phyloP scores from a whole-genome alignment of 108 stramenopile genomes.

The Conticribra guillardii region DNA sequence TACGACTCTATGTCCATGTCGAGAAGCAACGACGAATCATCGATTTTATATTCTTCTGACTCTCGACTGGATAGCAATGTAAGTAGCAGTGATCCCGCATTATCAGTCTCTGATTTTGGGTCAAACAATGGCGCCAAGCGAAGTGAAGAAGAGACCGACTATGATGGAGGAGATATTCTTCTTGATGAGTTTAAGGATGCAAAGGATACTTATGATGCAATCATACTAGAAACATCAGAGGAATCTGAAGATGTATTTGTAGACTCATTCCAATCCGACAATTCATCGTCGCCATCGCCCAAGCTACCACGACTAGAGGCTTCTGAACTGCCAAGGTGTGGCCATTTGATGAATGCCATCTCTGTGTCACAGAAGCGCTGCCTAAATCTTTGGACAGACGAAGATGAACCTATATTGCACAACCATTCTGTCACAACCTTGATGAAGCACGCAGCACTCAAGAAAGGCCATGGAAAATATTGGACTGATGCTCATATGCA shows the following conservation, averaged over 20 bases:
- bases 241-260: constrained; percentile 9
- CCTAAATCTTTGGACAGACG: constrained; percentile 58
- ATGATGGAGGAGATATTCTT: background rate
- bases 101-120: constrained; percentile 2
- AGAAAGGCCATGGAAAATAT: constrained; percentile 26
- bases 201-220: constrained; percentile 17
- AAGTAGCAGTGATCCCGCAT: too few relatives aligned
- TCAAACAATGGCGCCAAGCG: background rate
- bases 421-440: constrained; percentile 46
- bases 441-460: constrained; percentile 47
- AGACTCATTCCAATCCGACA: constrained; percentile 8
- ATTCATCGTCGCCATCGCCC: background rate
- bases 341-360: constrained; percentile 63
- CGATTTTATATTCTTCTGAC: too few relatives aligned
- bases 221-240: constrained; percentile 1
- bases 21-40: too few relatives aligned
- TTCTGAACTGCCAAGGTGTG: constrained; percentile 59
- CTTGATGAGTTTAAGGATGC: constrained; percentile 16
- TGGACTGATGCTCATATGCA: constrained; percentile 62
- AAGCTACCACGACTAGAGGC: constrained; percentile 27
- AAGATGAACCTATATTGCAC: constrained; percentile 50
- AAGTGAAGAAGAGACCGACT: background rate
- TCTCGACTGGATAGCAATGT: too few relatives aligned
- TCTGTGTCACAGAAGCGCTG: constrained; percentile 73
- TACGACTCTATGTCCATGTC: too few relatives aligned